Evolutionary conservation across 768 basidiomycete species (phyloP).

Genomic region (Antrodiella citrinella): DNA sequence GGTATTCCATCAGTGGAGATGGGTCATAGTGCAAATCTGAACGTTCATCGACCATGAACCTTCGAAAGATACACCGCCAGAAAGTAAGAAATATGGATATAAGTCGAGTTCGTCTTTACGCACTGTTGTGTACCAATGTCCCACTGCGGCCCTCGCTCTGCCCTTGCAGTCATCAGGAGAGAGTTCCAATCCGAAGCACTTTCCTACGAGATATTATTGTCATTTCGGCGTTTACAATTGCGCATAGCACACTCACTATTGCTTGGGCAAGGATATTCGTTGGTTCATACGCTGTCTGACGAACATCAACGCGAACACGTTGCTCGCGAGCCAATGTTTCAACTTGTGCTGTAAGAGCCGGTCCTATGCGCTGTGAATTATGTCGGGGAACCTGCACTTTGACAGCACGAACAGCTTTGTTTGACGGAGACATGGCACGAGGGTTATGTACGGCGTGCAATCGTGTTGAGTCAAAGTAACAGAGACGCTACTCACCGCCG

Average conservation of each 20-base stretch:
- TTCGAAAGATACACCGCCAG: slow-evolving; percentile 26
- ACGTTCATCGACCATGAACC: slow-evolving; percentile 68
- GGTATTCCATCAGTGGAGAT: slow-evolving; percentile 35
- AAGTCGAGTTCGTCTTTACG: too few relatives aligned
- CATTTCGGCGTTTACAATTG: not conserved
- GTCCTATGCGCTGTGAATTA: slow-evolving; percentile 63
- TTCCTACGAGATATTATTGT: slow-evolving; percentile 34
- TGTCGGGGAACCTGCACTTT: slow-evolving; percentile 66
- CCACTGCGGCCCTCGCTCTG: slow-evolving; percentile 81
- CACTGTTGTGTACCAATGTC: slow-evolving; percentile 83
- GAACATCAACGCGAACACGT: slow-evolving; percentile 43
- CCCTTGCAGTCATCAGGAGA: slow-evolving; percentile 65
- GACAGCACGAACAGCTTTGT: slow-evolving; percentile 45
- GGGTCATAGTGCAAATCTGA: slow-evolving; percentile 73
- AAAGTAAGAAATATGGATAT: too few relatives aligned
- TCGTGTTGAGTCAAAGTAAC: too few relatives aligned
- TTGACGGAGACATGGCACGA: slow-evolving; percentile 45
- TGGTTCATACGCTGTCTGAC: slow-evolving; percentile 54
- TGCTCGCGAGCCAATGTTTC: slow-evolving; percentile 44
- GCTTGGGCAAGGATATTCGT: slow-evolving; percentile 45
- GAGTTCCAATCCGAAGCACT: slow-evolving; percentile 86
- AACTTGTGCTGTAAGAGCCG: slow-evolving; percentile 53
- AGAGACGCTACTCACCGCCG: too few relatives aligned
- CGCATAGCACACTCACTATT: slow-evolving; percentile 44
- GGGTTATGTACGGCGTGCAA: too few relatives aligned